Base-by-base conservation (phyloP, 2,329 filamentous ascomycete genomes). In the Arthrobotrys iridis region DNA sequence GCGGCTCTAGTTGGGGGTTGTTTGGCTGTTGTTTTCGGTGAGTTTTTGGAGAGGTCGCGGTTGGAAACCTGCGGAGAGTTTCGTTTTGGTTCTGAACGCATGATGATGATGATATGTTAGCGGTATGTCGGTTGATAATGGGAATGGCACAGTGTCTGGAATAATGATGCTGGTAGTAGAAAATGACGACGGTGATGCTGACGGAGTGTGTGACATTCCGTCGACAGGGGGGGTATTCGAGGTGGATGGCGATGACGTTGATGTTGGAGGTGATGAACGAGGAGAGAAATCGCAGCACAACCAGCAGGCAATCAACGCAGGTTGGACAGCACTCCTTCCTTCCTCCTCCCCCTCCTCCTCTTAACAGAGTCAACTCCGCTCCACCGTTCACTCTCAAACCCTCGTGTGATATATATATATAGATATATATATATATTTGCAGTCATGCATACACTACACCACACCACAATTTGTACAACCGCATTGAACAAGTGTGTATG, bases 61-160 rank as follows among this genome's bases (percentile, higher is more conserved):
- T 62, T 75, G 11, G 68, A 55, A 48, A 70, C 58, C 57, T 75
- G 37, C 20, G 65, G 60, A 41, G 76, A 66, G 30, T 43, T 66
- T 62, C 68, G 45, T 35, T 76, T 67, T 30, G 65, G 72, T 63
- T 71, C 76, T 76, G 40, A 11, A 70, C 20, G 10, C 55, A 68
- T 67, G 41, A 10, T 28, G 50, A 55, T 30, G 13, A 35, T 57
- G 20, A 6, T 20, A 57, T 41, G 64, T 70, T 57, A 76, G 73
- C 48, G 63, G 5, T n/a, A n/a, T n/a, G n/a, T n/a, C 35, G 35
- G 15, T 40, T 40, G 35, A n/a, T 40, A 5, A 40, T 40, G n/a
- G 15, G 4, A n/a, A 13, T 11, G n/a, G 2, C 6, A 15, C 6
- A 28, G 26, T 7, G 3, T 30, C 48, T 26, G 20, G 18, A 22